Evolutionary conservation across 1,139 yeast species (phyloP).

Genomic region (Eremothecium cymbalariae): DNA sequence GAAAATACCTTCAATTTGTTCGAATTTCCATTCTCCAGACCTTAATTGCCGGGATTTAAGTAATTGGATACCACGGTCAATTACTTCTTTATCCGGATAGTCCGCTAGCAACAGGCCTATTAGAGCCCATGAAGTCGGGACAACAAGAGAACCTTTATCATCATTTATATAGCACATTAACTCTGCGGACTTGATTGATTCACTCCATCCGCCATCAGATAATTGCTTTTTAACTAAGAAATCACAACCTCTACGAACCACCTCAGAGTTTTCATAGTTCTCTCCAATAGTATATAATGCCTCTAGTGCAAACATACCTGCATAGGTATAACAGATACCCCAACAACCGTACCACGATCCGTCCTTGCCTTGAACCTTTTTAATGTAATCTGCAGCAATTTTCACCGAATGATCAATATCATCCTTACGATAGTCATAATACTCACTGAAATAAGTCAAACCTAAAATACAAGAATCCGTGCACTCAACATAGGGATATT

Average conservation of each 20-base stretch:
- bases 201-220: slow-evolving; percentile 97
- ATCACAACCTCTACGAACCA: slow-evolving; percentile 73
- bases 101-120: slow-evolving; percentile 74
- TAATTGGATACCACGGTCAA: slow-evolving; percentile 55
- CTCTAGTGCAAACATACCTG: slow-evolving; percentile 96
- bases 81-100: slow-evolving; percentile 62
- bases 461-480: slow-evolving; percentile 94
- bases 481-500: slow-evolving; percentile 96
- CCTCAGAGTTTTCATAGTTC: slow-evolving; percentile 50
- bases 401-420: slow-evolving; percentile 63
- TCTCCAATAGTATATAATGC: slow-evolving; percentile 70
- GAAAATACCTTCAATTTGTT: slow-evolving; percentile 90
- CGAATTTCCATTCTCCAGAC: slow-evolving; percentile 82
- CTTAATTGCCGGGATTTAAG: slow-evolving; percentile 59
- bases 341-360: slow-evolving; percentile 99
- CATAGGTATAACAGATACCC: slow-evolving; percentile 96
- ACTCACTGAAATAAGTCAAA: slow-evolving; percentile 63
- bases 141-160: slow-evolving; percentile 53
- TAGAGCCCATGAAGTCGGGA: slow-evolving; percentile 90
- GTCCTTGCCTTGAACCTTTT: slow-evolving; percentile 57
- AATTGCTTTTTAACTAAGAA: slow-evolving; percentile 70
- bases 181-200: slow-evolving; percentile 75
- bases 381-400: slow-evolving; percentile 67
- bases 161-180: slow-evolving; percentile 62
- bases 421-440: slow-evolving; percentile 53